Conservation (phyloP, 2,329 filamentous ascomycete species). For the Talaromyces islandicus region DNA sequence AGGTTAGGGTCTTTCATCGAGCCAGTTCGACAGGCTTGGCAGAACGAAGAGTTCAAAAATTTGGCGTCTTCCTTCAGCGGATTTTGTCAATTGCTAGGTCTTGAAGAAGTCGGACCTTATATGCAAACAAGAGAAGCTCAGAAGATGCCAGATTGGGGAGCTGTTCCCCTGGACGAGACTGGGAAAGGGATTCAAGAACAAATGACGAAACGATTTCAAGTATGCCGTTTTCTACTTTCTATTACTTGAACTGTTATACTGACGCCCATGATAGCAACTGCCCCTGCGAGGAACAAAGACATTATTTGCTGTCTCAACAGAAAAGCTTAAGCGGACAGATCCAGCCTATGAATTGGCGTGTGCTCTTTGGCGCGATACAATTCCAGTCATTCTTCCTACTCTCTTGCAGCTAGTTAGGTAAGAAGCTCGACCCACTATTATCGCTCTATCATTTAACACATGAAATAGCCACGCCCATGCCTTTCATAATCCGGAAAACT, state of each 20-base stretch:
- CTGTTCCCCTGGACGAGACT: conserved; percentile 68
- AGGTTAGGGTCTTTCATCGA: conserved; percentile 72
- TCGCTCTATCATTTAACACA: conserved; percentile 11
- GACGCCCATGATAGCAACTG: conserved; percentile 47
- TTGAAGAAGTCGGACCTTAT: conserved; percentile 77
- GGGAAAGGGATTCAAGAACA: conserved; percentile 73
- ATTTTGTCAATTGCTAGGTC: conserved; percentile 73
- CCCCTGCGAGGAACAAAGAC: conserved; percentile 85
- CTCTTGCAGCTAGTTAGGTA: conserved; percentile 76
- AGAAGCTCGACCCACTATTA: conserved; percentile 10
- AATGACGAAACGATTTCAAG: conserved; percentile 49
- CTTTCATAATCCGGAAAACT: conserved; percentile 80
- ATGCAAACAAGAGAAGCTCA: conserved; percentile 67
- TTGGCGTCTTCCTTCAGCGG: conserved; percentile 67
- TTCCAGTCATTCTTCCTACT: conserved; percentile 77
- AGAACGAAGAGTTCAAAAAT: conserved; percentile 60
- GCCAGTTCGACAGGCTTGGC: conserved; percentile 79
- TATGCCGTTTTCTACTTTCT: conserved; percentile 2
- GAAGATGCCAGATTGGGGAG: conserved; percentile 75
- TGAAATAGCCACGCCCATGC: conserved; percentile 72
- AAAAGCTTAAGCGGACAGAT: conserved; percentile 72
- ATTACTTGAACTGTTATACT: conserved; percentile 3
- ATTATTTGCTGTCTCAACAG: conserved; percentile 85
- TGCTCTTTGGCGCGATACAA: conserved; percentile 75
- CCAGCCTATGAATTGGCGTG: conserved; percentile 69